phyloP scores from a whole-genome alignment of 179 eudicot genomes.

The Drosera spatulata region DNA sequence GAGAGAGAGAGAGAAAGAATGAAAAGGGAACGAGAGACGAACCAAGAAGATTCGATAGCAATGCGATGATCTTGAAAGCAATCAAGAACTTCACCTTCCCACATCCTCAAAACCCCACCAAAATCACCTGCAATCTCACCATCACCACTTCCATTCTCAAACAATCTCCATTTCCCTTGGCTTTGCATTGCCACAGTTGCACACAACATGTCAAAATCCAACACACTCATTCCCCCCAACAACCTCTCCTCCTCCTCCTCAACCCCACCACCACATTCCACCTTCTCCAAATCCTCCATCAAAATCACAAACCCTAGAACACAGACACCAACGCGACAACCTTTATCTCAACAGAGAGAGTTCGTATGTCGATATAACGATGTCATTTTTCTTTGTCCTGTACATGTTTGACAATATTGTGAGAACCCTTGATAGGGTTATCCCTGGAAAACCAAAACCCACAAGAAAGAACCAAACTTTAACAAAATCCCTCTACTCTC shows the following conservation, averaged over 20 bases:
- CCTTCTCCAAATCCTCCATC: conserved; percentile 36
- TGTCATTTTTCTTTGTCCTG: too few relatives aligned
- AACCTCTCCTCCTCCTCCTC: conserved; percentile 30
- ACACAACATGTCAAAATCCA: conserved; percentile 82
- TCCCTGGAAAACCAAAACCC: too few relatives aligned
- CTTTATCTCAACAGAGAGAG: too few relatives aligned
- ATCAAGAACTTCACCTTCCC: conserved; percentile 96
- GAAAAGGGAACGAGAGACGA: conserved; percentile 2
- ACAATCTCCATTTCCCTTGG: conserved; percentile 58
- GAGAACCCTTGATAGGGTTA: too few relatives aligned
- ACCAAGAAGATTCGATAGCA: conserved; percentile 71
- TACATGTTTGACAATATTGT: too few relatives aligned
- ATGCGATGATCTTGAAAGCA: conserved; percentile 73
- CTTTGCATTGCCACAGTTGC: conserved; percentile 80
- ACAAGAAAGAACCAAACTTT: too few relatives aligned
- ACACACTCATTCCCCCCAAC: conserved; percentile 37
- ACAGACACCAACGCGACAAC: too few relatives aligned
- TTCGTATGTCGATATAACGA: too few relatives aligned
- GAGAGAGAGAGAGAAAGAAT: too few relatives aligned
- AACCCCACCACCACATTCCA: conserved; percentile 3
- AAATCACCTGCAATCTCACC: conserved; percentile 2
- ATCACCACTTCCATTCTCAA: conserved; percentile 19
- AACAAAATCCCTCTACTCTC: too few relatives aligned
- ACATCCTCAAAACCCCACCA: conserved; percentile 84
- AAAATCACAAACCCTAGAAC: conserved; percentile 1